Base-by-base conservation (phyloP, 495 filamentous ascomycete genomes). In the Polyplosphaeria fusca region DNA sequence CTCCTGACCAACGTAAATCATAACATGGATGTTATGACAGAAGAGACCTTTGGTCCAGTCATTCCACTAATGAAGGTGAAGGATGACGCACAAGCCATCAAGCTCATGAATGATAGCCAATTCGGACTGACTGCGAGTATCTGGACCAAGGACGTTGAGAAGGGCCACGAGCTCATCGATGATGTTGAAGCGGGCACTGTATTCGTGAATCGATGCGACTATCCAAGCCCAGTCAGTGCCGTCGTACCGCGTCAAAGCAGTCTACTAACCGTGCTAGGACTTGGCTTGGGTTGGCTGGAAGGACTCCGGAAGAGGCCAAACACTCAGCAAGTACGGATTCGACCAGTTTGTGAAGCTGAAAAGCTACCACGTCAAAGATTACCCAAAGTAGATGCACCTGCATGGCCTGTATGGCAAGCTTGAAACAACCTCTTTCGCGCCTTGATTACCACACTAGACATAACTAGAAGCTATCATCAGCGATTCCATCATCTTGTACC, bases 211-310 rank as follows among this genome's bases (percentile, higher is more conserved):
- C 84, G 93, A 55, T 88, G 86, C 63, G 93, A 98, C 69, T 98
- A 84, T 68, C 93, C 93, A 2, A 87, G 83, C 71, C 91, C 92
- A 47, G 89, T 95, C 82, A 77, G 89, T 78, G 41, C 44, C 35
- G 26, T 28, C 12, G 19, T 24, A 19, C 25, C 9, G 14, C 4
- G 14, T 7, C 13, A 20, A 18, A 23, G 26, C 12, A n/a, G 48
- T 37, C 30, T 42, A 24, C 41, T 61, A 35, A 61, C 18, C 2
- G 14, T 24, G 12, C 32, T 68, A 94, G 86, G 93, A 98, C 71
- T 86, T 98, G 44, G 93, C 93, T 12, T 98, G 93, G 93, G 91
- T 89, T 1, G 93, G 93, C 4, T 96, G 91, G 92, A 98, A 98
- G 76, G 86, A 91, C 63, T 95, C 89, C 22, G 93, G 93, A 39